Base-by-base conservation (phyloP, 2,329 filamentous ascomycete species). In the Penicillium nordicum region DNA sequence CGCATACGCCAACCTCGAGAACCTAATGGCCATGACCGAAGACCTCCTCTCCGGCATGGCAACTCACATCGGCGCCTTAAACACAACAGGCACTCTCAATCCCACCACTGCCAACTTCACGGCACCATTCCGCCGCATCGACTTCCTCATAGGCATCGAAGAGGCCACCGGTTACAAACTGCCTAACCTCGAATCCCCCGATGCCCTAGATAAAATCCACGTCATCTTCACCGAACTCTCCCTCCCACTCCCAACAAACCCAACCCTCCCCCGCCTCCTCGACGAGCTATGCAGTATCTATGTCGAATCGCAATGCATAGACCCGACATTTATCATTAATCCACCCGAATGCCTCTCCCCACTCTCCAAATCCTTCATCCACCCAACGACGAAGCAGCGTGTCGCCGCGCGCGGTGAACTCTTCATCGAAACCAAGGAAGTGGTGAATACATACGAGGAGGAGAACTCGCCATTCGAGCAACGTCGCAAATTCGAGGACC, bases 401-500 rank as follows among this genome's bases (percentile, higher is more conserved):
- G 85, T 96, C 1, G 88, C 91, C 1, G 89, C 90, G 0, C 87
- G 92, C 6, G 90, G 89, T 0, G 92, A 97, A 74, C 83, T 96
- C 23, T 96, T 96, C 75, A 84, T 95, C 60, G 78, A 84, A 48
- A 86, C 88, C 40, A 84, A 85, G 53, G 94, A 99, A 71, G 82
- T 96, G 32, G 90, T 93, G 58, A 99, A 99, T 74, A 95, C 93
- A 79, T 99, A 99, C 73, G 94, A 99, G 73, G 94, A 99, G 75
- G 94, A 99, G 72, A 99, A 99, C 73, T 89, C 90, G 50, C 94
- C 94, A 0, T 86, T 88, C 52, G 89, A 88, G 66, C 94, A 99
- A 76, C 82, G 89, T 44, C 80, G 83, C 53, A 99, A 99, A 74
- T 92, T 99, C 62, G 74, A 85, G 45, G 81, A 82, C 60, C 85